Evolutionary conservation across 2,329 filamentous ascomycete genomes (phyloP), one percentile per base, ranked within the genome.

Genomic region (Aureobasidium subglaciale): DNA sequence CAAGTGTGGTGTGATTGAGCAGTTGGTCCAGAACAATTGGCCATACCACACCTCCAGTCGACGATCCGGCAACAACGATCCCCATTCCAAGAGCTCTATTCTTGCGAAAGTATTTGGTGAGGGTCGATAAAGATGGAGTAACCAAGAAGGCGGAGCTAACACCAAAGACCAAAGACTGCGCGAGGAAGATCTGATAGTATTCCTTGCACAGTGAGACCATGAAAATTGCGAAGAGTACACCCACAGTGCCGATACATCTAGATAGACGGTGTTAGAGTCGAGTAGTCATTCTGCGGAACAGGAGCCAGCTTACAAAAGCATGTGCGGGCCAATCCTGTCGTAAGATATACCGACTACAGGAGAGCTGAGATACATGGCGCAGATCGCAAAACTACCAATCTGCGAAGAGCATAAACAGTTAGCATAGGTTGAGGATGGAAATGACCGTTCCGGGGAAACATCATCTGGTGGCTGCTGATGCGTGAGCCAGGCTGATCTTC

Each of bases 121-220:
- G 67, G 0, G 73, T 69, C 0, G 74, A 71, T 27, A 80, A 65
- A 0, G 75, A 70, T 0, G 79, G 77, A 0, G 76, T 67, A 15
- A 71, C 67, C 5, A 78, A 61, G 4, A 79, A 64, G 0, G 72
- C 73, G 59, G 71, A 73, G 3, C 65, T 61, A 0, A 68, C 42
- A 1, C 77, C 77, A 35, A 72, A 64, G 1, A 79, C 61, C 1
- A 80, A 60, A 2, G 74, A 77, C 54, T 80, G 78, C 0, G 70
- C 70, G 8, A 81, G 74, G 67, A 81, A 75, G 61, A 80, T 70
- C 5, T 81, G 77, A 67, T 72, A 81, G 59, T 80, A 81, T 29
- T 69, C 55, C 4, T 63, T 70, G 61, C 75, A 78, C 7, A 72
- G 61, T 50, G 70, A 74, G 3, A 67, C 63, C 69, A 78, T 73